phyloP scores from a whole-genome alignment of 257 asterid species.

The Penstemon barbatus region DNA sequence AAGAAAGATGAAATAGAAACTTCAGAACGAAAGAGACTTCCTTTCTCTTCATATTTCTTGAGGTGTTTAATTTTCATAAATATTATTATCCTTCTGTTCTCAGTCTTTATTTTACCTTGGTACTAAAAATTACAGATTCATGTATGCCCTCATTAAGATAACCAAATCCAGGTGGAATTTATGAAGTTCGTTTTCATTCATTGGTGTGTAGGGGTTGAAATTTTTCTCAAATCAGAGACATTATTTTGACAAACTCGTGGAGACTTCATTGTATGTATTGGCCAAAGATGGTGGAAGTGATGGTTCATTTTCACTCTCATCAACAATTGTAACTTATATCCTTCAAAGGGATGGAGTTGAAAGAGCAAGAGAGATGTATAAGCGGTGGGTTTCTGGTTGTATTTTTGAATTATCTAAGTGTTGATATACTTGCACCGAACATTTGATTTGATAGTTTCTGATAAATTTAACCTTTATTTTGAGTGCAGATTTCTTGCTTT shows the following conservation, averaged over 20 bases:
- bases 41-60: not conserved
- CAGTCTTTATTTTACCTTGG: not conserved
- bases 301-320: conserved; percentile 74
- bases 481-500: conserved; percentile 69
- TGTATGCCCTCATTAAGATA: conserved; percentile 8
- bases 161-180: conserved; percentile 4
- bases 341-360: conserved; percentile 75
- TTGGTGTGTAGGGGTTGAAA: conserved; percentile 70
- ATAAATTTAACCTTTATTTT: conserved; percentile 2
- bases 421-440: conserved; percentile 1
- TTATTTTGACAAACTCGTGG: conserved; percentile 73
- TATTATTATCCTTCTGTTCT: not conserved
- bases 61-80: not conserved
- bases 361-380: conserved; percentile 69
- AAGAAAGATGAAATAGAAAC: not conserved
- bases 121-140: not conserved
- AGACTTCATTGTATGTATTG: conserved; percentile 51
- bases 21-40: not conserved
- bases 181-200: conserved; percentile 16
- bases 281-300: conserved; percentile 78
- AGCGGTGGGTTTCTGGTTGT: conserved; percentile 48
- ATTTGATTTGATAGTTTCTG: conserved; percentile 17
- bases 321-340: conserved; percentile 52
- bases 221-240: conserved; percentile 59
- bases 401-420: conserved; percentile 8